These are phyloP conservation scores for Amanita exitialis DNA, from an alignment of 768 basidiomycete species.

Conservation along the genomic window DNA sequence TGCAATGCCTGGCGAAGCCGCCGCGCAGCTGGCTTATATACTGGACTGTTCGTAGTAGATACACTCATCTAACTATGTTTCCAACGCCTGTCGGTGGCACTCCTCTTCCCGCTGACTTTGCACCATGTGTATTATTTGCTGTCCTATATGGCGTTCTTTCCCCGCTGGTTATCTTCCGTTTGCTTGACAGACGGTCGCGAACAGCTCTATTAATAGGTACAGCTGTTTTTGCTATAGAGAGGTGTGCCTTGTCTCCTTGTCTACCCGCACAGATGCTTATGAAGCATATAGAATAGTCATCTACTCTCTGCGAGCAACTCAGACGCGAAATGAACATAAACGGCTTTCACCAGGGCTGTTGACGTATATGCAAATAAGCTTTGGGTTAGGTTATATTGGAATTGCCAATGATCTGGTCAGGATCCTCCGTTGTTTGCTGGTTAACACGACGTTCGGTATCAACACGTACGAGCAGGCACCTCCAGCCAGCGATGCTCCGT, in stretches of 20 bases:
- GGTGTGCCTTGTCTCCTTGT: constrained; percentile 14
- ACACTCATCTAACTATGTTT: constrained; percentile 12
- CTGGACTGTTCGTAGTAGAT: background rate
- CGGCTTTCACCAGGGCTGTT: constrained; percentile 15
- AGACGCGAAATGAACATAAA: constrained; percentile 12
- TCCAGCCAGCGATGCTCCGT: constrained; percentile 9
- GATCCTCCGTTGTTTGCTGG: constrained; percentile 25
- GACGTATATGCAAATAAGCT: constrained; percentile 20
- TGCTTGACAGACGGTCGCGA: constrained; percentile 23
- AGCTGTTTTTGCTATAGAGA: constrained; percentile 23
- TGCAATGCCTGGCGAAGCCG: background rate
- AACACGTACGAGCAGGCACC: constrained; percentile 19
- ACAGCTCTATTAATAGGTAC: constrained; percentile 24
- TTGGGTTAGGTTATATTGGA: constrained; percentile 23
- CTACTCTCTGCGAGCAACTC: constrained; percentile 20
- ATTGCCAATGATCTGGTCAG: constrained; percentile 24
- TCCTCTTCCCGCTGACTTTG: constrained; percentile 27
- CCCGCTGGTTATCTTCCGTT: constrained; percentile 25
- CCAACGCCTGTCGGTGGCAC: constrained; percentile 37
- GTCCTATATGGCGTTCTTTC: constrained; percentile 25
- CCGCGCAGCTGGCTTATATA: too few relatives aligned
- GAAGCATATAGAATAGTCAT: constrained; percentile 18
- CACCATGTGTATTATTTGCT: constrained; percentile 31
- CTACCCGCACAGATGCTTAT: background rate
- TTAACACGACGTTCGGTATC: constrained; percentile 28